Evolutionary conservation across 2,329 filamentous ascomycete genomes (phyloP), one percentile per base, ranked within the genome.

Genomic region (Septoria linicola): DNA sequence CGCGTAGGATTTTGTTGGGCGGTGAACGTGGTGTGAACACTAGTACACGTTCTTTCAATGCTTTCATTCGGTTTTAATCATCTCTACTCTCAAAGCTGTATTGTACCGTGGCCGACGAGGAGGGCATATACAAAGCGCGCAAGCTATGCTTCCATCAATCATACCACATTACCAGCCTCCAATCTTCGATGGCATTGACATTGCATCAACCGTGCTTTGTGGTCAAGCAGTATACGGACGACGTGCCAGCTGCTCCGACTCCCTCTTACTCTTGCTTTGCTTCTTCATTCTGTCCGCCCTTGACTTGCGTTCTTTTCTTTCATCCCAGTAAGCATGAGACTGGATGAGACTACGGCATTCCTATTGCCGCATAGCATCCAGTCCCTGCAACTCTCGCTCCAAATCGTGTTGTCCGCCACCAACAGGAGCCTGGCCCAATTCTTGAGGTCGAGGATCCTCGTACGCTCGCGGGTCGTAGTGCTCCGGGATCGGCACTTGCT

Each of bases 321-420:
- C 21, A n/a, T 34, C 19, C 30, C 16, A 19, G 11, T 27, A 19
- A 4, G 5, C 14, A 23, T n/a, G 16, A 23, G n/a, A 25, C 25
- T 34, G 44, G 44, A 32, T 17, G 8, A 36, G 20, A 31, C 25
- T 23, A 32, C 44, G 44, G 27, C 44, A 48, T 48, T 48, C 44
- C 51, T 55, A 55, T 27, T 37, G 34, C 39, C 60, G 55, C 59
- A 61, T 62, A 7, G 61, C 61, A 42, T 65, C 63, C 49, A 65
- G 51, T 16, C 63, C 63, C 45, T 64, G 60, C 96, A 88, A 72
- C 95, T 96, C 69, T 79, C 96, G 16, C 78, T 96, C 49, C 82
- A 83, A 57, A 84, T 96, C 53, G 87, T 96, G 39, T 63, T 82
- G 70, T 56, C 73, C 71, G 48, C 72, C 67, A 72, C 72, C 70